phyloP scores from a whole-genome alignment of 2,329 filamentous ascomycete genomes.

The Paraphoma chrysanthemicola region DNA sequence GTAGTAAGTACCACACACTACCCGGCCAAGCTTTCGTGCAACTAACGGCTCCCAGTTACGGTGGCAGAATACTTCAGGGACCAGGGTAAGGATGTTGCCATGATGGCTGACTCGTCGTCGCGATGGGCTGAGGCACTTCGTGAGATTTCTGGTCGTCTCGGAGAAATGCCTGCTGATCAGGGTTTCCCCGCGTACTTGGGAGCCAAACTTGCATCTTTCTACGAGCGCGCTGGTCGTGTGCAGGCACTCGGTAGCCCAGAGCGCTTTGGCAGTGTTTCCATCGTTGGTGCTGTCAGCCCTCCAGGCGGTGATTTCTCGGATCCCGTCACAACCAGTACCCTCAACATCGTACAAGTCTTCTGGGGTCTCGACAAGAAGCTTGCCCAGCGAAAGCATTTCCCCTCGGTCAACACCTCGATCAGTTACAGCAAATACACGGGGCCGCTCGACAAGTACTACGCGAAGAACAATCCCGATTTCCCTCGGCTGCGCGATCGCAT shows the following conservation, averaged over 20 bases:
- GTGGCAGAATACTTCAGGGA: conserved; percentile 96
- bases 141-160: conserved; percentile 97
- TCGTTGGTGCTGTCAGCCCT: conserved; percentile 95
- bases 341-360: conserved; percentile 98
- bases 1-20: conserved; percentile 51
- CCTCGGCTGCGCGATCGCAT: conserved; percentile 90
- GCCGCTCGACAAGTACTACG: conserved; percentile 90
- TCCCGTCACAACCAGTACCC: conserved; percentile 90
- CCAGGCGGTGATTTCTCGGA: conserved; percentile 99
- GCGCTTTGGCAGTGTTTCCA: conserved; percentile 90
- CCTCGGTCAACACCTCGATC: conserved; percentile 91
- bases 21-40: too few species aligned
- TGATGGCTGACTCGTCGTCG: conserved; percentile 99
- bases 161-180: conserved; percentile 99
- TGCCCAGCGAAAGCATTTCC: conserved; percentile 98
- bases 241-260: conserved; percentile 86
- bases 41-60: conserved; percentile 86
- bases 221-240: conserved; percentile 94
- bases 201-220: conserved; percentile 98
- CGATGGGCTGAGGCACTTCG: conserved; percentile 98
- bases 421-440: conserved; percentile 97
- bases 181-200: conserved; percentile 98
- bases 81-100: conserved; percentile 95
- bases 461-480: conserved; percentile 93
- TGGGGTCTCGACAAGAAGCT: conserved; percentile 99